These are phyloP conservation scores for Tardiomyces digboiensis DNA, from an alignment of 1,139 yeast species.

Conservation along the genomic window DNA sequence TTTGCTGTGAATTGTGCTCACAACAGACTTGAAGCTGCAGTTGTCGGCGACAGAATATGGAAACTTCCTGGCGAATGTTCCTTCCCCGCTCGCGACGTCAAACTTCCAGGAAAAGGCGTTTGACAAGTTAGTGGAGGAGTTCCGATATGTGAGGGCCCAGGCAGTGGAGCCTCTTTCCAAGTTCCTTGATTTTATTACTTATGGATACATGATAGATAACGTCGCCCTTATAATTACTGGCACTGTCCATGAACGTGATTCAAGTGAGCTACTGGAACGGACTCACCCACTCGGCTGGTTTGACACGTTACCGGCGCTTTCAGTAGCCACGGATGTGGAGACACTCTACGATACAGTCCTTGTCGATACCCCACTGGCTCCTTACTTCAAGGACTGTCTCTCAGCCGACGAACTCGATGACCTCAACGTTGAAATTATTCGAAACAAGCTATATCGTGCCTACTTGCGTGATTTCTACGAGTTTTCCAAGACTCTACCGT, in stretches of 20 bases:
- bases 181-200: slow-evolving; percentile 85
- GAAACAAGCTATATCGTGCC: slow-evolving; percentile 87
- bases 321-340: slow-evolving; percentile 91
- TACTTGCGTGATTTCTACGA: slow-evolving; percentile 80
- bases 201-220: slow-evolving; percentile 98
- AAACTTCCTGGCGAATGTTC: slow-evolving; percentile 72
- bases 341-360: slow-evolving; percentile 89
- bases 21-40: slow-evolving; percentile 72
- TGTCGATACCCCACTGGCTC: slow-evolving; percentile 95
- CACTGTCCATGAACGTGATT: slow-evolving; percentile 89
- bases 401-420: slow-evolving; percentile 95
- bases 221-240: slow-evolving; percentile 96
- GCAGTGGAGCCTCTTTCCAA: slow-evolving; percentile 71
- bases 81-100: slow-evolving; percentile 75
- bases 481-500: slow-evolving; percentile 47
- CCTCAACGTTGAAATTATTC: slow-evolving; percentile 85
- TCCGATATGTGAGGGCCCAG: slow-evolving; percentile 76
- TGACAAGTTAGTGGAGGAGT: slow-evolving; percentile 69
- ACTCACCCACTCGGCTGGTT: slow-evolving; percentile 99
- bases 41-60: slow-evolving; percentile 95
- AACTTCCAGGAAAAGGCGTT: slow-evolving; percentile 73
- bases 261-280: slow-evolving; percentile 73
- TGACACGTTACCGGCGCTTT: slow-evolving; percentile 90
- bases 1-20: no score
- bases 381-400: slow-evolving; percentile 86